phyloP scores from a whole-genome alignment of 1,139 yeast species.

The Kluyveromyces sp. region DNA sequence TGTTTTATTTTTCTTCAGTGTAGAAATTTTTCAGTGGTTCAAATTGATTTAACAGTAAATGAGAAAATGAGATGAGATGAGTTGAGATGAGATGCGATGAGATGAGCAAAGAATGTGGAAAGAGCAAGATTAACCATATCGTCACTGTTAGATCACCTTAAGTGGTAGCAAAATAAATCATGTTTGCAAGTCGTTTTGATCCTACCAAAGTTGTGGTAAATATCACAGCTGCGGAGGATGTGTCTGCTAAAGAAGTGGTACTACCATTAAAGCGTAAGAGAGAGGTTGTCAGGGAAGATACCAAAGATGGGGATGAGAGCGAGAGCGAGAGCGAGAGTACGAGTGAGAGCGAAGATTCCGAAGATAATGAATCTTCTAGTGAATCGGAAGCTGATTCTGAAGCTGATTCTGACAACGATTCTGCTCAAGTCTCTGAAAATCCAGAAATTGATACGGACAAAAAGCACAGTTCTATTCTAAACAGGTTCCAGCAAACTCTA shows the following conservation, averaged over 20 bases:
- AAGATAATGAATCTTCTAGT: conserved; percentile 10
- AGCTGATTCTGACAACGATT: conserved; percentile 11
- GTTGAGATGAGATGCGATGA: background rate
- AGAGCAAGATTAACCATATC: background rate
- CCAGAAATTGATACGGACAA: conserved; percentile 7
- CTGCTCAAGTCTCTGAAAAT: conserved; percentile 5
- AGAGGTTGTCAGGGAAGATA: conserved; percentile 10
- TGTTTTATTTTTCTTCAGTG: background rate
- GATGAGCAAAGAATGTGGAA: background rate
- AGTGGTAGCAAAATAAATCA: conserved; percentile 14
- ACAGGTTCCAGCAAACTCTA: conserved; percentile 35
- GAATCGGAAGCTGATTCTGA: conserved; percentile 15
- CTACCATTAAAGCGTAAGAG: background rate
- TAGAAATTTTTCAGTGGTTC: conserved; percentile 8
- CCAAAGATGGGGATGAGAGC: conserved; percentile 10
- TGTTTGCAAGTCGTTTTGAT: conserved; percentile 63
- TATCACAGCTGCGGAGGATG: conserved; percentile 15
- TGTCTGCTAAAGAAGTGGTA: background rate
- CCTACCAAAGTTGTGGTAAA: conserved; percentile 33
- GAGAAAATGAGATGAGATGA: background rate
- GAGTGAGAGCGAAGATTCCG: conserved; percentile 12
- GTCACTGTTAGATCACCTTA: too few relatives aligned
- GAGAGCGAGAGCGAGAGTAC: conserved; percentile 8
- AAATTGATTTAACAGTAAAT: conserved; percentile 3
- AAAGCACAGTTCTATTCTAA: conserved; percentile 34